phyloP scores from a whole-genome alignment of 805 yeast genomes.

The Lachancea thermotolerans region DNA sequence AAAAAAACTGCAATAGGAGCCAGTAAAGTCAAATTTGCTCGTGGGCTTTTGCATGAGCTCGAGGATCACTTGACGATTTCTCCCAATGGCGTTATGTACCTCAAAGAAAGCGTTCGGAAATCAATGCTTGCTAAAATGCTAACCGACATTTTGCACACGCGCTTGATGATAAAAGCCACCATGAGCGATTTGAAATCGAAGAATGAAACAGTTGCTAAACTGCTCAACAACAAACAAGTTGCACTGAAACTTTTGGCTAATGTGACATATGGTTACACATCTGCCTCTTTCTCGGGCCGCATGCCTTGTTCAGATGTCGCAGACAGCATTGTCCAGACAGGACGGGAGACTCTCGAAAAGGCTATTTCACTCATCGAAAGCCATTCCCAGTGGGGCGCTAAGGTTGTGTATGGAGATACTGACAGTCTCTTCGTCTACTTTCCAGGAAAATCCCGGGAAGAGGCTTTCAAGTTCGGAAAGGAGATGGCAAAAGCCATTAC shows the following conservation, averaged over 20 bases:
- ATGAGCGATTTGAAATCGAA: slow-evolving; percentile 43
- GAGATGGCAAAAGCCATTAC: slow-evolving; percentile 65
- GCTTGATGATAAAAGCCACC: slow-evolving; percentile 72
- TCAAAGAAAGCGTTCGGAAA: slow-evolving; percentile 54
- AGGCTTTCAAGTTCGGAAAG: slow-evolving; percentile 72
- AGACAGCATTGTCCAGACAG: slow-evolving; percentile 88
- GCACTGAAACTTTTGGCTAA: slow-evolving; percentile 89
- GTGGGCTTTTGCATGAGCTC: slow-evolving; percentile 50
- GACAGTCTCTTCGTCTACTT: slow-evolving; percentile 87
- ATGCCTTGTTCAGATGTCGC: slow-evolving; percentile 97
- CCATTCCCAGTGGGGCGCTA: slow-evolving; percentile 65
- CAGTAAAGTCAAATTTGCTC: slow-evolving; percentile 41
- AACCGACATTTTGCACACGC: slow-evolving; percentile 69
- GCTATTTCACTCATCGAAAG: slow-evolving; percentile 65
- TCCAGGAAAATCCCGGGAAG: slow-evolving; percentile 70
- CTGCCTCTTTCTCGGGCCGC: slow-evolving; percentile 92
- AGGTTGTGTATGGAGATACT: slow-evolving; percentile 95
- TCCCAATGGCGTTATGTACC: slow-evolving; percentile 84
- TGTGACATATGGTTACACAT: slow-evolving; percentile 92
- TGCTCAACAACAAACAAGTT: slow-evolving; percentile 70
- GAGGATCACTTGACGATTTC: slow-evolving; percentile 56
- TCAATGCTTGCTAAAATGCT: slow-evolving; percentile 80
- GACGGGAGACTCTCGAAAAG: slow-evolving; percentile 70
- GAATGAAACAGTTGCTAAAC: slow-evolving; percentile 44
- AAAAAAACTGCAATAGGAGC: slow-evolving; percentile 49